A percentile compares a stretch with the other conserved stretches of the same genome.
Evolutionary conservation across 345 rosid genomes (phyloP).

Genomic region (Turritis glabra): DNA sequence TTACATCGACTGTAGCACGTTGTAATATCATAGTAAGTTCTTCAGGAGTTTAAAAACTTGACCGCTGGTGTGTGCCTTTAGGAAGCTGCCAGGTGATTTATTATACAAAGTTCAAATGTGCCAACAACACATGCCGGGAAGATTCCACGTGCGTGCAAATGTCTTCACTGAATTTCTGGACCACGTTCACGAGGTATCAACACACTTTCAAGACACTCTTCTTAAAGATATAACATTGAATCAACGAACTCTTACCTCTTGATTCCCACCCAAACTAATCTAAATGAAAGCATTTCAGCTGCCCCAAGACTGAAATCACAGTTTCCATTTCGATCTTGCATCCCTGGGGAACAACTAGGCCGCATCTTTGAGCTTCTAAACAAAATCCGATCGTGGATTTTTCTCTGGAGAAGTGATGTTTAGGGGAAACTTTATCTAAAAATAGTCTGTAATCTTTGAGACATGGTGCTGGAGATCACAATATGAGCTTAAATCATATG

Average conservation of each 20-base stretch:
- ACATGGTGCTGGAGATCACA: constrained; percentile 1
- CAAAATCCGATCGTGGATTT: neutral
- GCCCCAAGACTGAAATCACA: neutral
- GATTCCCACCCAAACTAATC: neutral
- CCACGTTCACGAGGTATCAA: neutral
- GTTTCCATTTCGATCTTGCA: neutral
- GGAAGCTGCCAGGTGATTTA: too few relatives aligned
- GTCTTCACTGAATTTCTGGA: constrained; percentile 1
- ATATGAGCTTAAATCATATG: neutral
- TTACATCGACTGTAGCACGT: constrained; percentile 59
- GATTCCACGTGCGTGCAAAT: constrained; percentile 12
- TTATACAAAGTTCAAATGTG: too few relatives aligned
- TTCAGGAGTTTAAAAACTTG: constrained; percentile 47
- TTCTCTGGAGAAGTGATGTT: neutral
- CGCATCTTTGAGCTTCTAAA: neutral
- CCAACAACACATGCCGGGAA: neutral
- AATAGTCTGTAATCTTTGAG: neutral
- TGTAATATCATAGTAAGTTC: constrained; percentile 61
- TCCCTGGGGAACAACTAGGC: neutral
- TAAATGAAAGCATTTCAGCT: neutral
- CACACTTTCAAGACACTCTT: neutral
- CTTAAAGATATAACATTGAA: neutral
- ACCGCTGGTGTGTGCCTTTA: neutral
- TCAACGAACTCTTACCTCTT: neutral
- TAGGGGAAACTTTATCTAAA: neutral